phyloP scores from a whole-genome alignment of 2,329 filamentous ascomycete species.

The Sarocladium strictum region DNA sequence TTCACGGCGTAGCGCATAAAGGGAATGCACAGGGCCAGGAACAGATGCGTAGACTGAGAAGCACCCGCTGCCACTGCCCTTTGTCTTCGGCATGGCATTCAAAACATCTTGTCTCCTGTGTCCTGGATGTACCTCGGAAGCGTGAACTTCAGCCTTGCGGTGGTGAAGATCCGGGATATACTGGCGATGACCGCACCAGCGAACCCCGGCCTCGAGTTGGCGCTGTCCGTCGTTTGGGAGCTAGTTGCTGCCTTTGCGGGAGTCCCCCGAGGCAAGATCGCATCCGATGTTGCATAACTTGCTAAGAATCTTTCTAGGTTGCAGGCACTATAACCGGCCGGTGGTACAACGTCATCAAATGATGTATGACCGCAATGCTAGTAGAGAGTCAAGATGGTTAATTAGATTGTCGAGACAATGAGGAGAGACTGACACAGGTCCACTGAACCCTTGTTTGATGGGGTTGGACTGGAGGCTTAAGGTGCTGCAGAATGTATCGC shows the following conservation, averaged over 20 bases:
- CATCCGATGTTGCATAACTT: background rate
- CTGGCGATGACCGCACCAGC: background rate
- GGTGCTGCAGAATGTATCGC: background rate
- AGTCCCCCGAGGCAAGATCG: background rate
- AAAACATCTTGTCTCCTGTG: background rate
- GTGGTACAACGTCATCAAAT: background rate
- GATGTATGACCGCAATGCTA: background rate
- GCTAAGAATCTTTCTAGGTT: background rate
- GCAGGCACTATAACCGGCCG: background rate
- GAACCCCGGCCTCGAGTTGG: background rate
- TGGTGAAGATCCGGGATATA: background rate
- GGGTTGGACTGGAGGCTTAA: background rate
- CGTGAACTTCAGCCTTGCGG: background rate
- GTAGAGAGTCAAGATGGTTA: background rate
- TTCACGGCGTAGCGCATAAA: background rate
- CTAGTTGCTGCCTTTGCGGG: background rate
- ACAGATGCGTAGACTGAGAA: background rate
- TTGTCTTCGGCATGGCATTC: background rate
- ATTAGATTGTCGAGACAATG: background rate
- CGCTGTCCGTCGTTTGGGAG: background rate
- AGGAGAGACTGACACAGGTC: background rate
- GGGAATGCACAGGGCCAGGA: background rate
- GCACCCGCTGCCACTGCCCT: background rate
- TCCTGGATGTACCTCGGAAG: background rate
- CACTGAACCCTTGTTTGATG: background rate